Evolutionary conservation across 495 filamentous ascomycete species (phyloP).

Genomic region (Apiosordaria backusii): DNA sequence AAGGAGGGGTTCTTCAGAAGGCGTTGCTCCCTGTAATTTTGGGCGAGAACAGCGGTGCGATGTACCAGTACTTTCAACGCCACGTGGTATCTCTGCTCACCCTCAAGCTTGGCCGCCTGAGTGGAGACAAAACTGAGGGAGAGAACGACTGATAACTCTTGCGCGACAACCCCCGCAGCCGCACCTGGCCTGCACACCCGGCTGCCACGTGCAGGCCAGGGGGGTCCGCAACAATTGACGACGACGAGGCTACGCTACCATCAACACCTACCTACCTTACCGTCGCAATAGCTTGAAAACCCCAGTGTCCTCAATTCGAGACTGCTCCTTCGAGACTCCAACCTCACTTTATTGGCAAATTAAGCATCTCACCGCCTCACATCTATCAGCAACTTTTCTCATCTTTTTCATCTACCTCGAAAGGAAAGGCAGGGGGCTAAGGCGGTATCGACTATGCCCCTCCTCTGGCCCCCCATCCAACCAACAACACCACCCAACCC

Average conservation of each 20-base stretch:
- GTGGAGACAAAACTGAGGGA: background rate
- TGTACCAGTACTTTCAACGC: constrained; percentile 8
- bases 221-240: constrained; percentile 11
- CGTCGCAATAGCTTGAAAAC: background rate
- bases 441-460: background rate
- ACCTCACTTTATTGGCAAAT: background rate
- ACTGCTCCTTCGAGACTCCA: background rate
- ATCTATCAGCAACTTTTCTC: background rate
- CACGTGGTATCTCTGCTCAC: constrained; percentile 6
- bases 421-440: constrained; percentile 1
- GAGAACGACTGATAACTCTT: background rate
- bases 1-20: background rate
- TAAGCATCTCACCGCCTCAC: background rate
- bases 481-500: background rate
- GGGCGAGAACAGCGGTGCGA: constrained; percentile 1
- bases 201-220: constrained; percentile 8
- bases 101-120: constrained; percentile 1
- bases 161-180: background rate
- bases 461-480: background rate
- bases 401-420: background rate
- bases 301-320: background rate
- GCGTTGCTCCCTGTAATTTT: background rate
- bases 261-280: background rate
- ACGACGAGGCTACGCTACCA: constrained; percentile 1
- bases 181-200: too few species aligned